Percentiles rank a stretch among this genome's conserved stretches.
Evolutionary conservation across 192 early-diverging fungal species (phyloP).

Genomic region (Coemansia sp.): DNA sequence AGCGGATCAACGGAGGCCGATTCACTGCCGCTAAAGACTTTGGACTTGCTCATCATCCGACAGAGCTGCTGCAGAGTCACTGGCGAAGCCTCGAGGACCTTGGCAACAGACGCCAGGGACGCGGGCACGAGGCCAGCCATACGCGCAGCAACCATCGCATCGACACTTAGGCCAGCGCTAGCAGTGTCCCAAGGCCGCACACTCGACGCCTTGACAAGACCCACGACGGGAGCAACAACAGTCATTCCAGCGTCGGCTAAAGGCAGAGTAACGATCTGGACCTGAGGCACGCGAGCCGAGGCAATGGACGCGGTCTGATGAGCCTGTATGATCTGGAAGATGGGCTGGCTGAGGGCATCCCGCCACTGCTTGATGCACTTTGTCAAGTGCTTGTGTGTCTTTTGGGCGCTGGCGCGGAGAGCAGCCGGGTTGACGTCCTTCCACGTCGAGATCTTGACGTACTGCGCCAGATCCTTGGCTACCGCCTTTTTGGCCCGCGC

Average conservation of each 20-base stretch:
- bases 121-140: slow-evolving; percentile 5
- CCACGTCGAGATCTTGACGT: slow-evolving; percentile 96
- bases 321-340: slow-evolving; percentile 58
- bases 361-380: slow-evolving; percentile 91
- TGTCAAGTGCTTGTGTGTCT: slow-evolving; percentile 88
- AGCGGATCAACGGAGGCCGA: not conserved
- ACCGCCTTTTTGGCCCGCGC: slow-evolving; percentile 70
- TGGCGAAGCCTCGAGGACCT: slow-evolving; percentile 31
- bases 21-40: slow-evolving; percentile 5
- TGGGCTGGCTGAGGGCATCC: slow-evolving; percentile 73
- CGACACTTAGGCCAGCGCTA: slow-evolving; percentile 1
- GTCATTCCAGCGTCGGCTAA: slow-evolving; percentile 25
- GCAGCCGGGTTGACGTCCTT: slow-evolving; percentile 96
- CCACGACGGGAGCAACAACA: slow-evolving; percentile 4
- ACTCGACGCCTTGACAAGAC: not conserved
- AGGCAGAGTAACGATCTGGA: slow-evolving; percentile 22
- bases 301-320: slow-evolving; percentile 22
- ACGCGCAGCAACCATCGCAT: not conserved
- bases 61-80: slow-evolving; percentile 21
- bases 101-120: slow-evolving; percentile 8
- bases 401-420: slow-evolving; percentile 83
- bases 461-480: slow-evolving; percentile 86
- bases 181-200: not conserved
- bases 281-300: slow-evolving; percentile 22
- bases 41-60: slow-evolving; percentile 14